Evolutionary conservation across 2,329 filamentous ascomycete genomes (phyloP), one percentile per base, ranked within the genome.

Genomic region (Cercospora sojina): DNA sequence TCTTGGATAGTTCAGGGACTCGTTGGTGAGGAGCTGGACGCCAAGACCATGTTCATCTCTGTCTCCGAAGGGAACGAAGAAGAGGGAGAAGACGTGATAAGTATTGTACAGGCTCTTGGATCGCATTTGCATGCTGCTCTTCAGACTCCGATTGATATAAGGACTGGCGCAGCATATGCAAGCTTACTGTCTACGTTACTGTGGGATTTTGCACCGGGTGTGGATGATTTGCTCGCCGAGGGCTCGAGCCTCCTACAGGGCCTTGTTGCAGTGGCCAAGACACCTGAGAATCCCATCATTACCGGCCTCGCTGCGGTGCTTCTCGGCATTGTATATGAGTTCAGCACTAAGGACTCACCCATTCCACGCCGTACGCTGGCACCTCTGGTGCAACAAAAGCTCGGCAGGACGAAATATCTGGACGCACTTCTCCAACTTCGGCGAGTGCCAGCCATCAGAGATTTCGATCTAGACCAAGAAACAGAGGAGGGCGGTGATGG

Each of bases 261-360:
- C 16, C 70, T 79, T 18, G 72, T 77, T 8, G 67, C 61, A 13
- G 66, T 70, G 9, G 70, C 72, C 8, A 91, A 95, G 73, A 87
- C 88, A 29, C 88, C 91, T 47, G 89, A 67, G 80, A 82, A 74
- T 79, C 71, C 74, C 4, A 65, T 74, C 6, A 68, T 76, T 7
- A 65, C 73, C 16, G 95, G 95, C 1, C 84, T 99, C 12, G 92
- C 91, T 76, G 90, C 93, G 16, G 88, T 93, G 76, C 81, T 99
- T 0, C 84, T 98, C 1, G 95, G 94, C 9, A 89, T 96, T 20
- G 85, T 95, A 4, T 99, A 98, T 77, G 95, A 99, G 75, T 99
- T 98, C 75, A 98, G 94, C 9, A 97, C 94, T 0, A 97, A 96
- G 76, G 95, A 99, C 79, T 98, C 94, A 0, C 92, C 95, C 0